phyloP scores from a whole-genome alignment of 2,329 filamentous ascomycete genomes.

The Verticillium nonalfalfae region DNA sequence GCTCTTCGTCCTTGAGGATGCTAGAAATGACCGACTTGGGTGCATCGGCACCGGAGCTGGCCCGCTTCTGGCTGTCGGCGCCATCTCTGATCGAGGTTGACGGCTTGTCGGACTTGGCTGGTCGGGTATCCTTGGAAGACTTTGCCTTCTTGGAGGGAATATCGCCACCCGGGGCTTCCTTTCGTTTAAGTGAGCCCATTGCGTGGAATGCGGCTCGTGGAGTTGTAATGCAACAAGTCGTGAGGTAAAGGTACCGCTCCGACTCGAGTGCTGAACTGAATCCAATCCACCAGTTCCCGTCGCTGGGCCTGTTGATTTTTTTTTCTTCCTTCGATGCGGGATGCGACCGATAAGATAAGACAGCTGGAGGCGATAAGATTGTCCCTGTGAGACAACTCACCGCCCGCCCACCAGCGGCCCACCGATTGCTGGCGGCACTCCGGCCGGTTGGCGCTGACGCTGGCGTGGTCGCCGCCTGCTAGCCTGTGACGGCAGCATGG shows the following conservation, averaged over 20 bases:
- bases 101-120: slow-evolving; percentile 37
- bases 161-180: slow-evolving; percentile 47
- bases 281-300: background rate
- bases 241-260: background rate
- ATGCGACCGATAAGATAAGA: background rate
- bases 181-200: slow-evolving; percentile 53
- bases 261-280: background rate
- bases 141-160: slow-evolving; percentile 42
- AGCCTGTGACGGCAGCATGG: background rate
- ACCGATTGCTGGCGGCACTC: background rate
- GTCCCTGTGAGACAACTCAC: background rate
- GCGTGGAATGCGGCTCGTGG: slow-evolving; percentile 16
- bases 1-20: slow-evolving; percentile 69
- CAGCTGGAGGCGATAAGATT: background rate
- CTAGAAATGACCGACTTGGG: slow-evolving; percentile 31
- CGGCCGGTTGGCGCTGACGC: no score
- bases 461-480: no score
- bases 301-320: background rate
- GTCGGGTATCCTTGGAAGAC: slow-evolving; percentile 35
- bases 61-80: slow-evolving; percentile 24
- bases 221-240: background rate
- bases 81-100: slow-evolving; percentile 26
- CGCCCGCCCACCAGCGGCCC: no score
- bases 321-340: background rate
- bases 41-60: slow-evolving; percentile 17